phyloP scores from a whole-genome alignment of 2,329 filamentous ascomycete species.

The Colletotrichum sp. region DNA sequence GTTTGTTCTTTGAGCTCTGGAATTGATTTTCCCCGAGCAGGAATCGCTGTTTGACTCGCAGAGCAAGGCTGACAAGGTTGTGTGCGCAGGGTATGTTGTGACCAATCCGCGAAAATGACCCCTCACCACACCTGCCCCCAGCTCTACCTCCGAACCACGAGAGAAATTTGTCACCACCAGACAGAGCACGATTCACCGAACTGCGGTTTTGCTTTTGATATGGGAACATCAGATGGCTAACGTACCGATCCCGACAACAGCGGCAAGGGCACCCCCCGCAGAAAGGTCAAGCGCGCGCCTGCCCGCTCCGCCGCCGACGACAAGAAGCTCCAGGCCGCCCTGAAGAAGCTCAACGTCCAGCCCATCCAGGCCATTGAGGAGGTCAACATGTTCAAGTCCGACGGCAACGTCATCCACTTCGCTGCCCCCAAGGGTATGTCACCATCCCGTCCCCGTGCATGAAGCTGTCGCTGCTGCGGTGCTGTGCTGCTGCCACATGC shows the following conservation, averaged over 20 bases:
- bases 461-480: not conserved
- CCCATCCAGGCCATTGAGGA: constrained; percentile 99
- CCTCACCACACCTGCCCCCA: not conserved
- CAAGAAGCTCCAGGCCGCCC: constrained; percentile 97
- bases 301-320: constrained; percentile 93
- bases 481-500: not conserved
- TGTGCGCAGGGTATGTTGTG: constrained; percentile 40
- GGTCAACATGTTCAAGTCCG: constrained; percentile 99
- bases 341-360: constrained; percentile 99
- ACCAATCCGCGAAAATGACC: constrained; percentile 18
- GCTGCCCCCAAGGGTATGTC: constrained; percentile 91
- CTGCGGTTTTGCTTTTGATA: not conserved
- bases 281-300: constrained; percentile 98
- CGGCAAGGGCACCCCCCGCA: constrained; percentile 97
- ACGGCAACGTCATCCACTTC: constrained; percentile 99
- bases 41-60: not conserved
- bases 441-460: not conserved
- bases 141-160: not conserved
- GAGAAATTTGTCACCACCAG: not conserved
- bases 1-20: not conserved
- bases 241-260: constrained; percentile 41
- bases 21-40: not conserved
- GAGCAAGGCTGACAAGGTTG: constrained; percentile 16
- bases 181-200: not conserved
- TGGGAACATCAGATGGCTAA: constrained; percentile 29